Conservation (phyloP, 768 basidiomycete species). For the Phanerodontia chrysosporium region DNA sequence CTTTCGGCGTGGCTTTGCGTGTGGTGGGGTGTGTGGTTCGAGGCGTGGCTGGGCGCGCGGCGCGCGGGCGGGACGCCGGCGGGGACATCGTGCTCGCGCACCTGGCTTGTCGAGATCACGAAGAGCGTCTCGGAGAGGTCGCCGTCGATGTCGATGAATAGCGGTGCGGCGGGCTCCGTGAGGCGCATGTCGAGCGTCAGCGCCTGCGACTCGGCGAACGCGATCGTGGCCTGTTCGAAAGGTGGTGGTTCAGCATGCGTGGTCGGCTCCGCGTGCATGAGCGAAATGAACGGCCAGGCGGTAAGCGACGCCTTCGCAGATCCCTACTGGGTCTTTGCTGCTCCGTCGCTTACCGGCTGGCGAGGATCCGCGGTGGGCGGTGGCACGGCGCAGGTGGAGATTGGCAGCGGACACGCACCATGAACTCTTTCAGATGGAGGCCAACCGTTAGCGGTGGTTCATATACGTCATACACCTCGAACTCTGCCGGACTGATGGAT, state of each 20-base stretch:
- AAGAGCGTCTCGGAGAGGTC: slow-evolving; percentile 65
- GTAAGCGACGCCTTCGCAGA: background rate
- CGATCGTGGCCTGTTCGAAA: slow-evolving; percentile 61
- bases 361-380: background rate
- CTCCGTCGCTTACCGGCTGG: background rate
- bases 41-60: background rate
- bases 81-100: background rate
- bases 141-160: slow-evolving; percentile 74
- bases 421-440: slow-evolving; percentile 83
- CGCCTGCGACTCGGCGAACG: slow-evolving; percentile 70
- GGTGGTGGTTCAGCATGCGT: background rate
- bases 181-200: slow-evolving; percentile 68
- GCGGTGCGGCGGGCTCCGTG: slow-evolving; percentile 66
- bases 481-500: slow-evolving; percentile 73
- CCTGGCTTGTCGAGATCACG: slow-evolving; percentile 67
- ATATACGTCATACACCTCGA: slow-evolving; percentile 70
- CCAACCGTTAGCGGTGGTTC: slow-evolving; percentile 62
- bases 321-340: too few relatives aligned
- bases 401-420: slow-evolving; percentile 37
- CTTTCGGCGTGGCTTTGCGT: background rate
- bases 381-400: background rate
- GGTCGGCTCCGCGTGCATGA: background rate
- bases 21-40: too few relatives aligned
- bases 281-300: too few relatives aligned
- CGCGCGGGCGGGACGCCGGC: background rate